These are phyloP conservation scores for Thamnidium elegans DNA, from an alignment of 192 early-diverging fungal genomes.

Conservation along the genomic window DNA sequence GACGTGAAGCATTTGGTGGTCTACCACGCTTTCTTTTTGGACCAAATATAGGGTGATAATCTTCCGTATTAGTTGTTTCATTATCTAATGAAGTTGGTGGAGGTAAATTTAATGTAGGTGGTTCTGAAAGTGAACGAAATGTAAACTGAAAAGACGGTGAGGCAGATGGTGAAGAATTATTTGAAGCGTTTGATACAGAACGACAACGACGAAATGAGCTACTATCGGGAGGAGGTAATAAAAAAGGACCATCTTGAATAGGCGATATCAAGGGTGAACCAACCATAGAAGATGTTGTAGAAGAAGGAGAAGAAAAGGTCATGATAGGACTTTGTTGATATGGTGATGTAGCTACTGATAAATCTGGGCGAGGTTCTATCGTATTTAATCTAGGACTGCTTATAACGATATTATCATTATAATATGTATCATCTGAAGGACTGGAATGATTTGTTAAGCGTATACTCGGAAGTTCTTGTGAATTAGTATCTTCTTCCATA, in stretches of 20 bases:
- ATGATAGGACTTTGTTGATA: slow-evolving; percentile 8
- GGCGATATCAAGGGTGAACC: slow-evolving; percentile 6
- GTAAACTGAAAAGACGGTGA: not conserved
- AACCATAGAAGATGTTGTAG: not conserved
- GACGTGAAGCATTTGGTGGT: slow-evolving; percentile 18
- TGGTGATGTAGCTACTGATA: not conserved
- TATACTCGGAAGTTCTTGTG: slow-evolving; percentile 8
- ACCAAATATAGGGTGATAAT: slow-evolving; percentile 8
- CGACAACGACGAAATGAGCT: slow-evolving; percentile 4
- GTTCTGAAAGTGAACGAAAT: slow-evolving; percentile 11
- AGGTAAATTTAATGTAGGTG: slow-evolving; percentile 9
- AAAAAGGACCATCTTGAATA: not conserved
- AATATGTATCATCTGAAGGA: too few species aligned
- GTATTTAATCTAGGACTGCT: slow-evolving; percentile 10
- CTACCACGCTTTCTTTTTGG: slow-evolving; percentile 22
- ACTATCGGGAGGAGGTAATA: slow-evolving; percentile 9
- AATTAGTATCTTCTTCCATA: not conserved
- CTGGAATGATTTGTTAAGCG: not conserved
- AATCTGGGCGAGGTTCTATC: slow-evolving; percentile 5
- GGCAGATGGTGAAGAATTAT: not conserved
- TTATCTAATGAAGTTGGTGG: not conserved
- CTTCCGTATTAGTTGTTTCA: not conserved
- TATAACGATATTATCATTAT: too few species aligned
- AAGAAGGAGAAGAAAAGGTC: slow-evolving; percentile 9
- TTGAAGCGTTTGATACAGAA: slow-evolving; percentile 10